phyloP scores from a whole-genome alignment of 2,329 filamentous ascomycete genomes.

The Cercospora zeina region DNA sequence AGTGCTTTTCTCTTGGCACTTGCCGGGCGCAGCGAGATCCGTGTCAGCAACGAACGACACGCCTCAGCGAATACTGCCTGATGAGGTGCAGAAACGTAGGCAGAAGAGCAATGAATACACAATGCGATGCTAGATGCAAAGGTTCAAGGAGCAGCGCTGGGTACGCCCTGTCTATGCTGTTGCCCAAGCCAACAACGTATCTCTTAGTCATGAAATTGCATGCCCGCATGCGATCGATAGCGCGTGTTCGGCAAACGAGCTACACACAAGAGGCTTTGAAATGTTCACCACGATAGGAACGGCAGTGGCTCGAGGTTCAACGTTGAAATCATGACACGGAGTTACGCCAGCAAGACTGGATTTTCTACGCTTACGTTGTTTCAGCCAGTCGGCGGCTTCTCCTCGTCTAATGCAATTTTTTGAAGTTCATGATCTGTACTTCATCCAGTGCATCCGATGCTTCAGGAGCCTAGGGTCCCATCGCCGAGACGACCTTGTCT shows the following conservation, averaged over 20 bases:
- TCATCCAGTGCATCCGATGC: slow-evolving; percentile 2
- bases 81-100: not conserved
- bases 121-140: not conserved
- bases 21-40: not conserved
- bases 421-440: slow-evolving; percentile 2
- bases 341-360: slow-evolving; percentile 23
- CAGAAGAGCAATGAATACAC: not conserved
- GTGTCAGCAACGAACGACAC: not conserved
- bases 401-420: slow-evolving; percentile 21
- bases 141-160: not conserved
- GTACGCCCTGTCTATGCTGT: not conserved
- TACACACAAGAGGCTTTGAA: not conserved
- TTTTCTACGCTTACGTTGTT: slow-evolving; percentile 26
- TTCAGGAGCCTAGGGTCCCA: not conserved
- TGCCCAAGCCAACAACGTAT: not conserved
- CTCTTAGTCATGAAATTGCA: slow-evolving; percentile 16
- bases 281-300: not conserved
- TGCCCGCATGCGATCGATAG: slow-evolving; percentile 15
- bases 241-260: not conserved
- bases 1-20: slow-evolving; percentile 15
- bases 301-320: not conserved
- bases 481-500: slow-evolving; percentile 8
- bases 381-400: slow-evolving; percentile 20
- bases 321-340: slow-evolving; percentile 18
- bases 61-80: not conserved